Evolutionary conservation across 306 rosid species (phyloP).

Genomic region (Coriaria nepalensis): DNA sequence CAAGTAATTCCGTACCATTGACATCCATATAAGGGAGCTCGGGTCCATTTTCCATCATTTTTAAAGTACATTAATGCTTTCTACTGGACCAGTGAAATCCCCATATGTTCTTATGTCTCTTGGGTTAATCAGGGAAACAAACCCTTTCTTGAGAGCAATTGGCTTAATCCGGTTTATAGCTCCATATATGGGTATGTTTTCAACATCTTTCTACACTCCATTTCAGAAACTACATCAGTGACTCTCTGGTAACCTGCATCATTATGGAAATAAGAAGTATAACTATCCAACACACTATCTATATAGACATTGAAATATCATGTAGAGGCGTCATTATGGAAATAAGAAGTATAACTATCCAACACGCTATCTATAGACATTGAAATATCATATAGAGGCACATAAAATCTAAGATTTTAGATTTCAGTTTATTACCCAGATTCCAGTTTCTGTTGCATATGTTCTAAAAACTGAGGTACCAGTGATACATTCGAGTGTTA

Average conservation of each 20-base stretch:
- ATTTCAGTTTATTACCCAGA: too few species aligned
- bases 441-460: neutral
- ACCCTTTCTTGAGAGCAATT: neutral
- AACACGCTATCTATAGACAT: too few species aligned
- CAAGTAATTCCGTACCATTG: too few species aligned
- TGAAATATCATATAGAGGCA: too few species aligned
- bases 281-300: slow-evolving; percentile 4
- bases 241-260: slow-evolving; percentile 83
- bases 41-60: too few species aligned
- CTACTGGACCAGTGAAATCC: too few species aligned
- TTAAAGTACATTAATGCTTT: too few species aligned
- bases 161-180: neutral
- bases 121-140: too few species aligned
- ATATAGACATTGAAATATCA: too few species aligned
- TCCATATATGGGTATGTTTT: neutral
- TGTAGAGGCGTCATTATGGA: slow-evolving; percentile 15
- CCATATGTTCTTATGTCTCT: too few species aligned
- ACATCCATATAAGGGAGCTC: too few species aligned
- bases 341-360: slow-evolving; percentile 13
- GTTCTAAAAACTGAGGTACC: neutral
- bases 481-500: neutral
- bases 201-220: slow-evolving; percentile 4
- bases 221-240: slow-evolving; percentile 32
- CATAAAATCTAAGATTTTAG: too few species aligned
- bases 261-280: slow-evolving; percentile 8